These are phyloP conservation scores for Mycena polygramma DNA, from an alignment of 768 basidiomycete species.

Conservation along the genomic window DNA sequence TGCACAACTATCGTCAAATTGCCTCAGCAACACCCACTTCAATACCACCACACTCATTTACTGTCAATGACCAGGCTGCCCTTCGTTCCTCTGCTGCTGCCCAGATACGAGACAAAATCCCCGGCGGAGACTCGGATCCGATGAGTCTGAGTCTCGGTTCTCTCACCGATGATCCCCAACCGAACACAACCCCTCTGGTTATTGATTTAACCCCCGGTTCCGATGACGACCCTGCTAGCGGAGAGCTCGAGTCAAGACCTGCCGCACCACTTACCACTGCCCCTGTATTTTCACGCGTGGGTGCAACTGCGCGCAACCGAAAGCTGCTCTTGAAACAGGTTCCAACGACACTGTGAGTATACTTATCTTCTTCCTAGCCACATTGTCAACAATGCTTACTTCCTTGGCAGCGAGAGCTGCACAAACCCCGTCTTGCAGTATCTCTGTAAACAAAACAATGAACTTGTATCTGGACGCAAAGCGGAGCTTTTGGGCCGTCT, in stretches of 20 bases:
- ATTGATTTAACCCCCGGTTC: too few relatives aligned
- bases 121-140: neutral
- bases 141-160: neutral
- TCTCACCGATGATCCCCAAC: too few relatives aligned
- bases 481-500: neutral
- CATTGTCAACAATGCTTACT: too few relatives aligned
- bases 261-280: neutral
- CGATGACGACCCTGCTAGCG: neutral
- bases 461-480: neutral
- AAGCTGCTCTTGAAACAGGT: neutral
- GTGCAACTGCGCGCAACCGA: neutral
- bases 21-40: conserved; percentile 2
- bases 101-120: conserved; percentile 12
- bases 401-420: too few relatives aligned
- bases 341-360: conserved; percentile 11
- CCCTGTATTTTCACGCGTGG: conserved; percentile 9
- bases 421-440: neutral
- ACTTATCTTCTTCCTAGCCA: too few relatives aligned
- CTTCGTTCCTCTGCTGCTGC: conserved; percentile 13
- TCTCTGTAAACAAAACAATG: neutral
- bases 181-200: too few relatives aligned
- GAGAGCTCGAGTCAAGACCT: neutral
- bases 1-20: conserved; percentile 38
- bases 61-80: neutral
- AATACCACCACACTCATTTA: neutral